phyloP scores from a whole-genome alignment of 1,284 basidiomycete species.

The Ganoderma sinense region DNA sequence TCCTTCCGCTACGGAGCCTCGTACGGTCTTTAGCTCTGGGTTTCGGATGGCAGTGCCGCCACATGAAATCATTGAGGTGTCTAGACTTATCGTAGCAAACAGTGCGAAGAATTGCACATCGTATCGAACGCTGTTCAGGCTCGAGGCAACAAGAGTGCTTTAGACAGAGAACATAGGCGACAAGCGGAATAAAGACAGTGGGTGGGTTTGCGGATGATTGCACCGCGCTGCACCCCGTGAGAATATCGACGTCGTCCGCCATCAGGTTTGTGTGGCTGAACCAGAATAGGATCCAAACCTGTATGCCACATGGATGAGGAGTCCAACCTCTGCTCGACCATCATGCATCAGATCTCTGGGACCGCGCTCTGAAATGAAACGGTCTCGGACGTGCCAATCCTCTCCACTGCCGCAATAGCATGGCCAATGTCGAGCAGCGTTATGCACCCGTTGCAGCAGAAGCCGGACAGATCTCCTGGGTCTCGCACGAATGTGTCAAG shows the following conservation, averaged over 20 bases:
- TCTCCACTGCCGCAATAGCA: background rate
- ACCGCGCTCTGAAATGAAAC: background rate
- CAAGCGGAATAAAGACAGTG: background rate
- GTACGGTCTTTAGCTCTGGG: background rate
- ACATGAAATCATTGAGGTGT: background rate
- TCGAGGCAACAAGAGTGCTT: background rate
- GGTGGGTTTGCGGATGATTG: background rate
- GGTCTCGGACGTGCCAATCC: background rate
- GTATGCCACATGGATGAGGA: background rate
- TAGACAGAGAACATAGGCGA: background rate
- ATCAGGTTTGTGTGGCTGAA: background rate
- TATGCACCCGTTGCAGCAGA: background rate
- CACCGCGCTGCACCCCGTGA: background rate
- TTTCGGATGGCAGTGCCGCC: background rate
- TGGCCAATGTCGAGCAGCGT: background rate
- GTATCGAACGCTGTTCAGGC: background rate
- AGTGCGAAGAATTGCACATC: background rate
- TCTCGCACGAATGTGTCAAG: background rate
- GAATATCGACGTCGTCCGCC: background rate
- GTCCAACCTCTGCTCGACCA: background rate
- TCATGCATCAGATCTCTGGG: background rate
- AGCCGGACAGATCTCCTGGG: background rate
- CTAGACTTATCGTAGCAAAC: background rate
- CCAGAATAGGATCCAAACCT: background rate
- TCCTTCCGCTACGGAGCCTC: background rate